Evolutionary conservation across 2,329 filamentous ascomycete species (phyloP), one percentile per base, ranked within the genome.

Genomic region (Fusarium oxysporum): DNA sequence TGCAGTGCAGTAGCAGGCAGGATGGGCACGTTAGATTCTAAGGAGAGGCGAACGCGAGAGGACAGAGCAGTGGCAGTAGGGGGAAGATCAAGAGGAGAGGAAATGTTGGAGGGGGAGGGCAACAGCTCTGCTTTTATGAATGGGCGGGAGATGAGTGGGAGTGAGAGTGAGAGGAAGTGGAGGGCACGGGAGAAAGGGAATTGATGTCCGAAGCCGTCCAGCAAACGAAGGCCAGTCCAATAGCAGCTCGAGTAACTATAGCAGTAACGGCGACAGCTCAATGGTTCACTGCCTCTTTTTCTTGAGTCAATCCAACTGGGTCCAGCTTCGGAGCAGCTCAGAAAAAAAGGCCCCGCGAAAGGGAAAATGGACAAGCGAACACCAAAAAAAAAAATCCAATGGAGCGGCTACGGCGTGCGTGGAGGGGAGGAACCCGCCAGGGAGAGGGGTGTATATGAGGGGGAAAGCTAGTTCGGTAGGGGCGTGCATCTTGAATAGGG

Each of bases 81-180:
- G 72, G 54, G 59, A 66, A 61, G 51, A 67, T 66, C 64, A 67
- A 66, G 64, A 66, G 23, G 23, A 47, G 57, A 32, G 33, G 32
- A 66, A 23, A 45, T 10, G 38, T 59, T 64, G 64, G 71, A 64
- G 67, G 66, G 68, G 64, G 53, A 69, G 71, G 75, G 73, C 70
- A 74, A 69, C 50, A 57, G 71, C 58, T 72, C 64, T 64, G 68
- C 74, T 77, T 77, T 77, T 77, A 77, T 74, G 73, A 75, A 75
- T 62, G 67, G 28, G 44, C n/a, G 62, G 57, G 41, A 60, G 40
- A 58, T 58, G 60, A 60, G 38, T 23, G 57, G 25, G 59, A 48
- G 37, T 9, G 30, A 10, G 51, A 43, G 50, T n/a, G 47, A 37
- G 53, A 44, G 62, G 64, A 65, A 66, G 33, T 54, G 50, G 50